phyloP scores from a whole-genome alignment of 257 asterid species.

The Solanum appendiculatum region DNA sequence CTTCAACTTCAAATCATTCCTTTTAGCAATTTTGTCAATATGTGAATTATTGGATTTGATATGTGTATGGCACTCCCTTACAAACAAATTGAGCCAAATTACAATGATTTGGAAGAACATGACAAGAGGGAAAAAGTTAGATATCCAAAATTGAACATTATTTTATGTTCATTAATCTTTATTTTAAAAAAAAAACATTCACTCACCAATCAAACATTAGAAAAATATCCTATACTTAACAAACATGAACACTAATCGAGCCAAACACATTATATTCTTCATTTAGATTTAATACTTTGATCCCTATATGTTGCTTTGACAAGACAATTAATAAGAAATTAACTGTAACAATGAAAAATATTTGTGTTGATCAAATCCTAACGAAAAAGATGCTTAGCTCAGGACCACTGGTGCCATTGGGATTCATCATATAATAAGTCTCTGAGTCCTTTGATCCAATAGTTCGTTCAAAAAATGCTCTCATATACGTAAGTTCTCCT shows the following conservation, averaged over 20 bases:
- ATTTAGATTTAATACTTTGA: neutral
- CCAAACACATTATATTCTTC: neutral
- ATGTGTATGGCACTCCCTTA: neutral
- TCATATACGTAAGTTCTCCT: conserved; percentile 74
- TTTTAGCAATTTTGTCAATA: neutral
- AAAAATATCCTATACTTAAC: neutral
- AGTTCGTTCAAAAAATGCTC: conserved; percentile 77
- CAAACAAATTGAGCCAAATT: neutral
- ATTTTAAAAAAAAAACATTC: no score
- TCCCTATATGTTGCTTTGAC: neutral
- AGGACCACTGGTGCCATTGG: conserved; percentile 79
- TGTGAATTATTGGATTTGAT: neutral
- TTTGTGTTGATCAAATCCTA: conserved; percentile 13
- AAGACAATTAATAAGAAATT: neutral
- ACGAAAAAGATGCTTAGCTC: conserved; percentile 84
- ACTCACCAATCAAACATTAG: neutral
- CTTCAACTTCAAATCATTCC: neutral
- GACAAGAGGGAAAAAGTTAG: neutral
- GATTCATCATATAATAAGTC: conserved; percentile 87
- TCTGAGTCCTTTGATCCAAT: conserved; percentile 80
- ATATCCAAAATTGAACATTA: neutral
- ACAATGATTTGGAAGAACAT: neutral
- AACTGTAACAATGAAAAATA: neutral
- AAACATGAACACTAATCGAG: neutral
- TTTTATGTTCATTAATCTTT: no score